Base-by-base conservation (phyloP, 1,284 basidiomycete species). In the Quambalaria eucalypti region DNA sequence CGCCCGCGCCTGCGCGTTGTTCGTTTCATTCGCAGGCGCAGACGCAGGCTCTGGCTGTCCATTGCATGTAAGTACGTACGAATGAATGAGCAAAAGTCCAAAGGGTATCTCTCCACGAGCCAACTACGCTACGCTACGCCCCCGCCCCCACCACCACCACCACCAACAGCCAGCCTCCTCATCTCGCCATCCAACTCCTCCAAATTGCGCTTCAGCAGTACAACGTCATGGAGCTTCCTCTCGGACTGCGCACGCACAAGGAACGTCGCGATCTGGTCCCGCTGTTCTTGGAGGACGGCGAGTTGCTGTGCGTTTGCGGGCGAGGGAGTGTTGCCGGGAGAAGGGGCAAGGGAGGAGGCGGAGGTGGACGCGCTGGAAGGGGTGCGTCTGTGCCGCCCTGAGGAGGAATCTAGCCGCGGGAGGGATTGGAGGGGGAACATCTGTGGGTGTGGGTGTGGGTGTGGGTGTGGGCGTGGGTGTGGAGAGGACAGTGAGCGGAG, bases 391-490 rank as follows among this genome's bases (percentile, higher is more conserved):
- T 21, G 12, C 33, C 19, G 12, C 50, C 54, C 14, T 12, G 42
- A 0, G 48, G 48, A 23, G 39, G 54, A 19, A 26, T 80, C 81
- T 31, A 81, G 79, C 64, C 80, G 82, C 1, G 87, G 85, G 14
- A 88, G 71, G 5, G 84, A 82, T 82, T 86, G 69, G 30, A 62
- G 21, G 3, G 52, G 57, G 33, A 64, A 63, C 69, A 73, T 74
- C 59, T 68, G 49, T 8, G 39, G n/a, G n/a, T n/a, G n/a, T n/a
- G n/a, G n/a, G n/a, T n/a, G n/a, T n/a, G n/a, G n/a, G n/a, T n/a
- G n/a, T n/a, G n/a, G n/a, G n/a, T n/a, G n/a, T n/a, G n/a, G n/a
- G n/a, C n/a, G n/a, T n/a, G n/a, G n/a, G n/a, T n/a, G n/a, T n/a
- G 9, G 38, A 40, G 38, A n/a, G 38, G 38, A 40, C 25, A 6